Base-by-base conservation (phyloP, 192 early-diverging fungal genomes). In the Polychytrium aggregatum region DNA sequence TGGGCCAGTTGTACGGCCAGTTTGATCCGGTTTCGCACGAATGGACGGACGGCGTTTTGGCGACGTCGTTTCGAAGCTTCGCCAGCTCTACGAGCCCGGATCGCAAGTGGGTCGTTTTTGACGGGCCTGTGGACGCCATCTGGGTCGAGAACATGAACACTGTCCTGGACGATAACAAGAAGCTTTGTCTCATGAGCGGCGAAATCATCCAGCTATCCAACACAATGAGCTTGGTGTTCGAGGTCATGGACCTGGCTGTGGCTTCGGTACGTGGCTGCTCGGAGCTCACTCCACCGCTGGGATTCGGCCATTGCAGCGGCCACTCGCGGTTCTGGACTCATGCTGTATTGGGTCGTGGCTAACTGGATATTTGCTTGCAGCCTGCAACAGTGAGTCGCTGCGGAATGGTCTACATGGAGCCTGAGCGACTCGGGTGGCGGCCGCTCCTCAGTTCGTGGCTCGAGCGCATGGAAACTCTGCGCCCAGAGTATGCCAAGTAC, bases 141-240 rank as follows among this genome's bases (percentile, higher is more conserved):
- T 76, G 74, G 76, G 63, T 79, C 22, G 77, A 80, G 50, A 80
- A 80, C 49, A 78, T 80, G 77, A 79, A 79, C 47, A 79, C 76
- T 10, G 76, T 79, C 5, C 44, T 79, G 44, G 76, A 79, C 46
- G 76, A 79, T 53, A 79, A 79, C 53, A 79, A 79, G 52, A 79
- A 79, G 44, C 57, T 79, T 13, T 79, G 76, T 49, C 45, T 79
- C 33, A 79, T 79, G 76, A 70, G 65, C 35, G 76, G 76, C 18
- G 76, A 79, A 50, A 79, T 79, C 46, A 79, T 79, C 44, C 76
- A 79, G 53, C 62, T 79, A 18, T 74, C 71, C 14, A 79, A 79
- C 53, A 74, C 75, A n/a, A 79, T 79, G 77, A 75, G 71, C 42
- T 60, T 79, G 39, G 58, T 72, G 40, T 79, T 79, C 53, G 77